Evolutionary conservation across 169 alveolate genomes (phyloP), one percentile per base, ranked within the genome.

Genomic region (Plasmodium gallinaceum): DNA sequence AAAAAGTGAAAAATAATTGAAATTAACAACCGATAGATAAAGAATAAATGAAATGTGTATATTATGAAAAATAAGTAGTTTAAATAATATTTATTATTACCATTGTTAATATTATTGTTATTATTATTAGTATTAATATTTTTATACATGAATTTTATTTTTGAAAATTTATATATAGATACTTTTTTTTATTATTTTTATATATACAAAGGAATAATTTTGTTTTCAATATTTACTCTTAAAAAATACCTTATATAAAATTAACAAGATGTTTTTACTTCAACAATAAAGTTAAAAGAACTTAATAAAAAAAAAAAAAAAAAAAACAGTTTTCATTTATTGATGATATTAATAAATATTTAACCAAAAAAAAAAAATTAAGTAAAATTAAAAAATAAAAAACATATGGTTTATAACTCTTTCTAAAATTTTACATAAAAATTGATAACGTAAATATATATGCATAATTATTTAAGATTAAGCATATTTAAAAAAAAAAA

Each of bases 191-290:
- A 7, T 37, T 18, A 18, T 20, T 24, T 7, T 20, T 24, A 64
- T 64, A 12, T 64, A 18, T 64, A 51, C 24, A 64, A 64, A 64
- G 26, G 73, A 64, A 64, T n/a, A 64, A 18, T 64, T 64, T 37
- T 64, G 52, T 64, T 64, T 64, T 64, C 73, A 64, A 14, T 64
- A 26, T 39, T 26, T 32, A 37, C 22, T 64, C 8, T 64, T 14
- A 24, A 64, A 64, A 64, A 64, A 37, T 20, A 9, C 14, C 14
- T 32, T 32, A 32, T 4, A 64, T 32, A 12, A 64, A 10, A 64
- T 37, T 37, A 64, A 64, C 6, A n/a, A 64, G 51, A 12, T 26
- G 5, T 64, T 64, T 22, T 64, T 24, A 20, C 54, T 51, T 37
- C 52, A 2, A 48, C 0, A 48, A 32, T 2, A 32, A 32, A 4